These are phyloP conservation scores for Clohesyomyces aquaticus DNA, from an alignment of 495 filamentous ascomycete species.

Conservation along the genomic window DNA sequence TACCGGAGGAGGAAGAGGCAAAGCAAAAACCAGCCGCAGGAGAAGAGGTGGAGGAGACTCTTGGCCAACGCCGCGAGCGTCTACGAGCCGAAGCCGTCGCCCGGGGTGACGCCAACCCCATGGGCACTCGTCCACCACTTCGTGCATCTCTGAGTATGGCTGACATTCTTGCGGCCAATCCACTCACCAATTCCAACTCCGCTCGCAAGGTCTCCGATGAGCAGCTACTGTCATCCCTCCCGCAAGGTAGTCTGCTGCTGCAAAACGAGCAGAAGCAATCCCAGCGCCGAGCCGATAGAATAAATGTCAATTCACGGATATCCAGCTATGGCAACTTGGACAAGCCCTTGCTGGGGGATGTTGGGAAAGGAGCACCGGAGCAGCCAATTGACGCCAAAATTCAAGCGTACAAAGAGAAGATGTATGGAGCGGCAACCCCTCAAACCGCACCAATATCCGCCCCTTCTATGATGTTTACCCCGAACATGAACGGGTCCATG, in stretches of 20 bases:
- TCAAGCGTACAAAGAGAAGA: constrained; percentile 54
- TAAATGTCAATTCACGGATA: constrained; percentile 35
- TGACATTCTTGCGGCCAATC: constrained; percentile 66
- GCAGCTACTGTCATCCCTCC: constrained; percentile 19
- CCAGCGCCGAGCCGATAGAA: constrained; percentile 30
- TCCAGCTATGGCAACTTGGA: constrained; percentile 36
- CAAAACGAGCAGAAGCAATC: constrained; percentile 37
- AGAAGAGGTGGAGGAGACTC: constrained; percentile 74
- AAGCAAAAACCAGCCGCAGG: constrained; percentile 33
- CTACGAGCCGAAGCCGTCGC: constrained; percentile 74
- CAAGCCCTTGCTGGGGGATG: constrained; percentile 35
- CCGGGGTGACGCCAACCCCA: constrained; percentile 46
- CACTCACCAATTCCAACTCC: constrained; percentile 46
- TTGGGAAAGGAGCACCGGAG: constrained; percentile 39
- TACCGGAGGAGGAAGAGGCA: constrained; percentile 44
- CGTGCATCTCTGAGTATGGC: constrained; percentile 65
- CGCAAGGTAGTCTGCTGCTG: constrained; percentile 42
- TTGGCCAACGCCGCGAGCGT: constrained; percentile 81
- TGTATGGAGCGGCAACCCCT: constrained; percentile 57
- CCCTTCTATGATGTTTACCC: constrained; percentile 25
- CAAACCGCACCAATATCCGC: constrained; percentile 46
- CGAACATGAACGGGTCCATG: constrained; percentile 32
- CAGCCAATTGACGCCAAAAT: constrained; percentile 29
- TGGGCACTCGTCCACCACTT: constrained; percentile 37
- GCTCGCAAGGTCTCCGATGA: constrained; percentile 38